phyloP scores from a whole-genome alignment of 495 filamentous ascomycete species.

The Amniculicola lignicola region DNA sequence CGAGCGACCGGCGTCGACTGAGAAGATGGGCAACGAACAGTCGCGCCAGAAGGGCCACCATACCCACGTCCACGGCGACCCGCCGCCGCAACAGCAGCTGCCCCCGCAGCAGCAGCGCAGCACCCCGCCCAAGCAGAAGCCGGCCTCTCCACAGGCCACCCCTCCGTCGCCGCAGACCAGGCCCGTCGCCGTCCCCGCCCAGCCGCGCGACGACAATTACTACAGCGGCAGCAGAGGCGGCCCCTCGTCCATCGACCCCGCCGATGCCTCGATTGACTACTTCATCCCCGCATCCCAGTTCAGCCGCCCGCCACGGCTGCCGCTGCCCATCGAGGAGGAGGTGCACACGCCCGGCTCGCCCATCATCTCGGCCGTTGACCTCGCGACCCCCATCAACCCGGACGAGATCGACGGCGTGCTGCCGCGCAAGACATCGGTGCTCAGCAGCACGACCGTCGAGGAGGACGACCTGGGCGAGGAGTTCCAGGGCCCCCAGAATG shows the following conservation, averaged over 20 bases:
- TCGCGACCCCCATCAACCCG: slow-evolving; percentile 48
- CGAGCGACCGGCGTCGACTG: not conserved
- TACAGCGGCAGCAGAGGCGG: not conserved
- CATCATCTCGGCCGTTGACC: slow-evolving; percentile 65
- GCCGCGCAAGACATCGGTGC: slow-evolving; percentile 56
- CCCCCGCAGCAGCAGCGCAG: not conserved
- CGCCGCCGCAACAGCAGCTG: not conserved
- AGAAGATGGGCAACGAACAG: slow-evolving; percentile 34
- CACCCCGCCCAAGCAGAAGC: slow-evolving; percentile 4
- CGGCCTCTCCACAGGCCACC: not conserved
- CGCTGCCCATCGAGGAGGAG: slow-evolving; percentile 88
- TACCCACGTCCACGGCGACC: not conserved
- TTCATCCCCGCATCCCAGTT: slow-evolving; percentile 47
- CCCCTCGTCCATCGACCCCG: slow-evolving; percentile 27
- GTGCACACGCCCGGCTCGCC: slow-evolving; percentile 81
- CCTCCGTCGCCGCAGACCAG: slow-evolving; percentile 21
- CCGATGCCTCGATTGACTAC: slow-evolving; percentile 30
- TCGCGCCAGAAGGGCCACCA: slow-evolving; percentile 8
- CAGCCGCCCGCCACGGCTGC: slow-evolving; percentile 77
- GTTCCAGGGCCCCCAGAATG: slow-evolving; percentile 55
- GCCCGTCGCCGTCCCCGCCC: slow-evolving; percentile 29
- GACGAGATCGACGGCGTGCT: slow-evolving; percentile 51
- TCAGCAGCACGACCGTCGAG: slow-evolving; percentile 69
- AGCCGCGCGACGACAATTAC: slow-evolving; percentile 6
- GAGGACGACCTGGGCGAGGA: slow-evolving; percentile 79